Evolutionary conservation across 148 eudicot genomes (phyloP).

Genomic region (Camellia sinensis): DNA sequence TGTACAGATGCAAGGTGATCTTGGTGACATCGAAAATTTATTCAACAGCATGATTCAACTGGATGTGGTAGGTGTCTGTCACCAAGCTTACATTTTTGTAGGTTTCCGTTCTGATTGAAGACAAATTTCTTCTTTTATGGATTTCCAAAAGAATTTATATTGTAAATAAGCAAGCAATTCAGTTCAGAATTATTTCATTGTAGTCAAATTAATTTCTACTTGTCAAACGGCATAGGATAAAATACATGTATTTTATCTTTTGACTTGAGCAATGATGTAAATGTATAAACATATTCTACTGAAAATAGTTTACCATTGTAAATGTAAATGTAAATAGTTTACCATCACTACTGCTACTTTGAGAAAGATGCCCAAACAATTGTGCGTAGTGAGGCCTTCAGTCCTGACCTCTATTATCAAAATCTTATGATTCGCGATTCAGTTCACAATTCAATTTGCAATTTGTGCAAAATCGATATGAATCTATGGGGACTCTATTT

Average conservation of each 20-base stretch:
- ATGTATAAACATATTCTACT: not conserved
- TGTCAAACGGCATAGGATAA: not conserved
- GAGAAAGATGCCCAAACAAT: slow-evolving; percentile 1
- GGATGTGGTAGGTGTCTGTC: slow-evolving; percentile 61
- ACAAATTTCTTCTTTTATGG: not conserved
- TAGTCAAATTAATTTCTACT: not conserved
- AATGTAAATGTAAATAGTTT: not conserved
- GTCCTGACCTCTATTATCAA: not conserved
- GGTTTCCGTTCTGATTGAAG: slow-evolving; percentile 1
- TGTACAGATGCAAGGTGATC: slow-evolving; percentile 70
- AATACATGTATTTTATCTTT: not conserved
- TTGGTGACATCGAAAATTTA: slow-evolving; percentile 54
- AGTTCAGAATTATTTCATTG: not conserved
- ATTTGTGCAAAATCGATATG: too few relatives aligned
- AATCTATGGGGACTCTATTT: too few relatives aligned
- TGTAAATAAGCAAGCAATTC: not conserved
- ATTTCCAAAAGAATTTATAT: not conserved
- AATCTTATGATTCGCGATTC: too few relatives aligned
- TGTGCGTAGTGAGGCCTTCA: not conserved
- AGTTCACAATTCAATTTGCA: too few relatives aligned
- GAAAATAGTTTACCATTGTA: too few relatives aligned
- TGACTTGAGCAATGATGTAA: not conserved
- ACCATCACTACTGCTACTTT: not conserved
- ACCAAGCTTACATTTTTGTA: not conserved
- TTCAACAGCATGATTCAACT: slow-evolving; percentile 59